Evolutionary conservation across 2,329 filamentous ascomycete species (phyloP).

Genomic region (Neopestalotiopsis sp.): DNA sequence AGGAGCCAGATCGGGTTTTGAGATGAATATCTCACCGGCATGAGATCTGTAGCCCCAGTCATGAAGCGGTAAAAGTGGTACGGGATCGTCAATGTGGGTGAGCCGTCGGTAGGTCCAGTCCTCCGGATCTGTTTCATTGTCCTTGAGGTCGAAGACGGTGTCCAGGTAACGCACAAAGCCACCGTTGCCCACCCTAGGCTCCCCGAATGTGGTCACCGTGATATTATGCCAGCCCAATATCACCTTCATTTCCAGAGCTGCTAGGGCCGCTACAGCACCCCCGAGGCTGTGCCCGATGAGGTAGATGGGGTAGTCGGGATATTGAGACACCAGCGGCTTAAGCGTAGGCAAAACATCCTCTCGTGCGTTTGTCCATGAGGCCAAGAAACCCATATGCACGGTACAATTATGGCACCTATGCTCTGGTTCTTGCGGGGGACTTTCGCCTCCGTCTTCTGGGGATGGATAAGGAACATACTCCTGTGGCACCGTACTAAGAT

Average conservation of each 20-base stretch:
- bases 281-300: constrained; percentile 92
- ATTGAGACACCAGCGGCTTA: constrained; percentile 58
- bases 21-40: constrained; percentile 86
- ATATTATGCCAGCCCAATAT: constrained; percentile 76
- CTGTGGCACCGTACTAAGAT: constrained; percentile 88
- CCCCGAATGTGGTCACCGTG: constrained; percentile 90
- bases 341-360: constrained; percentile 72
- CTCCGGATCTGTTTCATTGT: constrained; percentile 37
- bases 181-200: constrained; percentile 72
- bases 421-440: constrained; percentile 41
- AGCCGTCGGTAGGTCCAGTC: constrained; percentile 70
- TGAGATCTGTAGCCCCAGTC: constrained; percentile 92
- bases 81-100: constrained; percentile 86
- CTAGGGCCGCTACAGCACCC: constrained; percentile 88
- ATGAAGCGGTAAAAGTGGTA: constrained; percentile 82
- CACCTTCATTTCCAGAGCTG: constrained; percentile 77
- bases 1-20: constrained; percentile 73
- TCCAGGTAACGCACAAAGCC: constrained; percentile 63
- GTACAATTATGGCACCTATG: constrained; percentile 83
- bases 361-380: constrained; percentile 81
- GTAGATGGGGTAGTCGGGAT: constrained; percentile 76
- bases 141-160: constrained; percentile 52
- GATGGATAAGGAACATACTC: constrained; percentile 87
- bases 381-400: constrained; percentile 89
- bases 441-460: constrained; percentile 47